phyloP scores from a whole-genome alignment of 805 yeast genomes.

The Wickerhamomyces bovis region DNA sequence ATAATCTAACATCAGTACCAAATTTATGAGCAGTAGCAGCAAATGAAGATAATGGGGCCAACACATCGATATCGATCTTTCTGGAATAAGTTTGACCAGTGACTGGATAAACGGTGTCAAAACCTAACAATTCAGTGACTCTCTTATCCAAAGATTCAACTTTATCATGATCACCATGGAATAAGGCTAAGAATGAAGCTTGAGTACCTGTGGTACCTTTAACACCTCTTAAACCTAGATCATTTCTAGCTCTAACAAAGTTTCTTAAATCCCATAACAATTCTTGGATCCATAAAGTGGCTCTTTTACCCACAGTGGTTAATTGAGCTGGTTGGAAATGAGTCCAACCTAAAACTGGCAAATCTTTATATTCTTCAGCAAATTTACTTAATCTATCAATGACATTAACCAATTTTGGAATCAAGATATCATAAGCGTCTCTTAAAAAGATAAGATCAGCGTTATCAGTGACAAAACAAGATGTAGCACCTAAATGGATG shows the following conservation, averaged over 20 bases:
- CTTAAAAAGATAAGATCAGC: slow-evolving; percentile 95
- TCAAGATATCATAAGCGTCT: slow-evolving; percentile 89
- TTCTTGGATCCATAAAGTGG: slow-evolving; percentile 97
- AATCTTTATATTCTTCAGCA: slow-evolving; percentile 87
- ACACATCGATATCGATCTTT: slow-evolving; percentile 92
- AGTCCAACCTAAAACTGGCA: slow-evolving; percentile 98
- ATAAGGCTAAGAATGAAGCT: slow-evolving; percentile 89
- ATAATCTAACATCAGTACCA: slow-evolving; percentile 93
- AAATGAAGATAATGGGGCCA: slow-evolving; percentile 87
- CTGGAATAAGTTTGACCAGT: slow-evolving; percentile 99
- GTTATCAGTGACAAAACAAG: slow-evolving; percentile 96
- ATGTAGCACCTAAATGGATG: slow-evolving; percentile 96
- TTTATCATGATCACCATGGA: slow-evolving; percentile 95
- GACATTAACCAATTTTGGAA: slow-evolving; percentile 93
- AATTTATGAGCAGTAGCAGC: slow-evolving; percentile 97
- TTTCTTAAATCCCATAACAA: slow-evolving; percentile 96
- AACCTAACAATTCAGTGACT: slow-evolving; percentile 89
- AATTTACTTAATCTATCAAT: slow-evolving; percentile 84
- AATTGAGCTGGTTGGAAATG: slow-evolving; percentile 99
- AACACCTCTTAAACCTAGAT: slow-evolving; percentile 93
- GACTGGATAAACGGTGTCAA: slow-evolving; percentile 91
- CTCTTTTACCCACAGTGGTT: slow-evolving; percentile 97
- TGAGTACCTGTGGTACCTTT: slow-evolving; percentile 99
- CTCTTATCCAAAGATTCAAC: slow-evolving; percentile 89
- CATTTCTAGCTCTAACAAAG: slow-evolving; percentile 92